Evolutionary conservation across 2,329 filamentous ascomycete genomes (phyloP).

Genomic region (Monosporascus sp.): DNA sequence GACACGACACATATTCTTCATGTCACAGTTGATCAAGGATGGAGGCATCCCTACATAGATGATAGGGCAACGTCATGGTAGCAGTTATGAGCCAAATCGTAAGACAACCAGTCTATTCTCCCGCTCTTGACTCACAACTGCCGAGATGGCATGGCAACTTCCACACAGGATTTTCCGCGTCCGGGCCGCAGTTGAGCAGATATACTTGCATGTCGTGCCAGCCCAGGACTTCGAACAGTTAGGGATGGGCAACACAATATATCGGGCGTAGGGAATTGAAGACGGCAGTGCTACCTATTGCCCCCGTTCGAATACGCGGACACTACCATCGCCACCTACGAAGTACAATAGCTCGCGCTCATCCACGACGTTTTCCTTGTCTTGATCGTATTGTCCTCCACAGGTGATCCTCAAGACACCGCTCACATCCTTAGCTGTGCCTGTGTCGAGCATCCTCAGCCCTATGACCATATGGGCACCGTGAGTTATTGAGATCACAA

Average conservation of each 20-base stretch:
- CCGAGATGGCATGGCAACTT: background rate
- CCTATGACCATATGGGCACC: conserved; percentile 66
- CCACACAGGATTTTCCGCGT: background rate
- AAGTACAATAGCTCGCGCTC: conserved; percentile 77
- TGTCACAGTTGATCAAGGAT: conserved; percentile 28
- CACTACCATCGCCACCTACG: conserved; percentile 71
- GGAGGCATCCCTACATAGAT: conserved; percentile 18
- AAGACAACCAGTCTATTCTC: conserved; percentile 25
- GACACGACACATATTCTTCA: conserved; percentile 16
- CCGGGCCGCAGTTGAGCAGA: background rate
- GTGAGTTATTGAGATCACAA: conserved; percentile 69
- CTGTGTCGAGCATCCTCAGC: conserved; percentile 74
- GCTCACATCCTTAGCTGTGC: conserved; percentile 84
- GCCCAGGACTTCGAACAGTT: background rate
- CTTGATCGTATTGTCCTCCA: conserved; percentile 34
- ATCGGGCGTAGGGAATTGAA: conserved; percentile 7
- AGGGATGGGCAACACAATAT: conserved; percentile 7
- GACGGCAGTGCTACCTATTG: conserved; percentile 35
- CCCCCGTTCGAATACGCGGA: conserved; percentile 81
- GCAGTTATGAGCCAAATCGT: conserved; percentile 24
- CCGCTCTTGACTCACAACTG: background rate
- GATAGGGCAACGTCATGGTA: conserved; percentile 25
- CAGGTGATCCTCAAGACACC: conserved; percentile 75
- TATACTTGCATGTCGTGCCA: background rate
- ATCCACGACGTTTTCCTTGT: conserved; percentile 29